phyloP scores from a whole-genome alignment of 495 filamentous ascomycete species.

The Penicillium crystallinum region DNA sequence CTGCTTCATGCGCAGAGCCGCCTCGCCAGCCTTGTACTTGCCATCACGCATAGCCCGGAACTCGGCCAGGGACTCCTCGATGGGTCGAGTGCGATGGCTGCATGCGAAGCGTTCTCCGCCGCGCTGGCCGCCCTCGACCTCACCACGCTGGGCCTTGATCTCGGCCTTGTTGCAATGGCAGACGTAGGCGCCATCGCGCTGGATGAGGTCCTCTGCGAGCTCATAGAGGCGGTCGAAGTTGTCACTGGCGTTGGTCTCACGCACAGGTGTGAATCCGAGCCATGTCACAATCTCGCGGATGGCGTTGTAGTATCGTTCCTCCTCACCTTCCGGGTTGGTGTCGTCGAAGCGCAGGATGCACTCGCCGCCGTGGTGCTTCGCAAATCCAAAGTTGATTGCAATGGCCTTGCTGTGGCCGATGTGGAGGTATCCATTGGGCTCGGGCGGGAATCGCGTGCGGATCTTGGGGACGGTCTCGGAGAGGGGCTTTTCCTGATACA shows the following conservation, averaged over 20 bases:
- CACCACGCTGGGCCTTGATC: slow-evolving; percentile 80
- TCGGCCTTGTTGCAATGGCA: slow-evolving; percentile 69
- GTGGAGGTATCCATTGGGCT: slow-evolving; percentile 72
- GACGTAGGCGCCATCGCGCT: slow-evolving; percentile 68
- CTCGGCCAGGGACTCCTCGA: slow-evolving; percentile 71
- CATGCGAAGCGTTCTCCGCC: slow-evolving; percentile 72
- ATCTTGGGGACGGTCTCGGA: slow-evolving; percentile 50
- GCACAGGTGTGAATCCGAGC: slow-evolving; percentile 74
- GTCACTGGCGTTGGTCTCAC: slow-evolving; percentile 76
- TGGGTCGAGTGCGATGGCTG: slow-evolving; percentile 65
- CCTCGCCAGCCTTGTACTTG: slow-evolving; percentile 80
- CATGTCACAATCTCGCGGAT: slow-evolving; percentile 77
- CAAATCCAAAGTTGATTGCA: slow-evolving; percentile 94
- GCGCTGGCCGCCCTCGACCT: slow-evolving; percentile 59
- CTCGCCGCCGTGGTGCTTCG: slow-evolving; percentile 74
- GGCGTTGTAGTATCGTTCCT: slow-evolving; percentile 70
- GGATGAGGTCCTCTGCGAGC: slow-evolving; percentile 79
- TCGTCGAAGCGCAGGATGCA: slow-evolving; percentile 70
- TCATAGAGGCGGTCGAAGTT: slow-evolving; percentile 86
- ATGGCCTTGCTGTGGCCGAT: slow-evolving; percentile 97
- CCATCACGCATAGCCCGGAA: slow-evolving; percentile 91
- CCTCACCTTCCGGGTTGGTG: slow-evolving; percentile 79
- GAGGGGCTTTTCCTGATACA: slow-evolving; percentile 68
- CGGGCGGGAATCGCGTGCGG: slow-evolving; percentile 82
- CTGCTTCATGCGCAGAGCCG: slow-evolving; percentile 89